Evolutionary conservation across 2,329 filamentous ascomycete genomes (phyloP), one percentile per base, ranked within the genome.

Genomic region (Elsinoe batatas): DNA sequence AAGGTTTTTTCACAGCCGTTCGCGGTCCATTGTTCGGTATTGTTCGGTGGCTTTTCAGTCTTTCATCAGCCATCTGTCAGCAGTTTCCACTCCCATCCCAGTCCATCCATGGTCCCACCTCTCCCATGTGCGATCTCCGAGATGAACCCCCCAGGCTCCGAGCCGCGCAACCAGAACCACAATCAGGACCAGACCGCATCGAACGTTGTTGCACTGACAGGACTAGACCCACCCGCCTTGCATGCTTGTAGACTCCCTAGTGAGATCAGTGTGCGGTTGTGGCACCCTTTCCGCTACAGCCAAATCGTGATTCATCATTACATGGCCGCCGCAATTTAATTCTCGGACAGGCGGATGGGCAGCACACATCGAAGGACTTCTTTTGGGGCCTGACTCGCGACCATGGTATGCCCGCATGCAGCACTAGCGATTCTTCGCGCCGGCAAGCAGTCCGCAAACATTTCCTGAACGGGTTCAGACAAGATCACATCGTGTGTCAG

Each of bases 281-380:
- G 43, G 43, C 43, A 26, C 43, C 10, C 26, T 35, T 49, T 33
- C 8, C 40, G 13, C 17, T 44, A 12, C 40, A 22, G 26, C 32
- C 26, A 18, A 18, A 38, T 38, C 36, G 36, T 38, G 26, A 49
- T 49, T 15, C 11, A 35, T 49, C 22, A 5, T 38, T 38, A 12
- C 36, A 17, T 33, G 44, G 15, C 26, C 44, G 44, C 44, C 44
- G 26, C 44, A 49, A 49, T 49, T 32, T 33, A 49, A 37, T 38
- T 38, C 37, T 38, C 47, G 47, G 35, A 38, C 47, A 51, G 32
- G 47, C 47, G 47, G 47, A 51, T 13, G 22, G 17, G 47, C 17
- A 38, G 36, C 47, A 37, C 26, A 30, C 26, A 30, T 30, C 26
- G 26, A 30, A 30, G 4, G 26, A 5, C 26, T 30, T 3, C 26